These are phyloP conservation scores for Saccharomycopsis javanensis DNA, from an alignment of 805 yeast species.

Conservation along the genomic window DNA sequence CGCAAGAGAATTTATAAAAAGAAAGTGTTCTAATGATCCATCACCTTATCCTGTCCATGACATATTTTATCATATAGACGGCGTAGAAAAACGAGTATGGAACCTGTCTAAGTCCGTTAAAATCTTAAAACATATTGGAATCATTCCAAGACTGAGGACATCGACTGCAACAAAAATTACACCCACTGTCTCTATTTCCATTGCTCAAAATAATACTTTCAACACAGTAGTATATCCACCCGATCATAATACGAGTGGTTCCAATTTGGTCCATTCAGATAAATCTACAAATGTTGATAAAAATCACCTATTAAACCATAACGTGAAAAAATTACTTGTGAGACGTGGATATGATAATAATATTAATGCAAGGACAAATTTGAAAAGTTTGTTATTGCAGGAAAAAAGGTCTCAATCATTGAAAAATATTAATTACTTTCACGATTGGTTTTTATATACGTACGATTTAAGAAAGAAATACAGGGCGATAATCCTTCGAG, in stretches of 20 bases:
- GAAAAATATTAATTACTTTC: conserved; percentile 5
- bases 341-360: background rate
- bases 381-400: background rate
- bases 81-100: conserved; percentile 12
- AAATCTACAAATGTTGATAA: background rate
- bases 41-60: conserved; percentile 9
- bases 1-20: conserved; percentile 5
- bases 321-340: background rate
- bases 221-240: background rate
- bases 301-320: background rate
- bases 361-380: background rate
- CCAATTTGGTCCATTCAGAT: background rate
- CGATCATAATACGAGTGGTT: background rate
- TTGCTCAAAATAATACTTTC: background rate
- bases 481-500: conserved; percentile 9
- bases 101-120: conserved; percentile 1
- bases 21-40: background rate
- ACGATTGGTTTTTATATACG: conserved; percentile 5
- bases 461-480: conserved; percentile 11
- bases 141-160: background rate
- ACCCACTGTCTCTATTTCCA: background rate
- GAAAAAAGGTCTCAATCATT: conserved; percentile 1
- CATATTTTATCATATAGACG: conserved; percentile 11
- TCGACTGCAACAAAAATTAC: background rate
- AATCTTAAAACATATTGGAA: conserved; percentile 8